phyloP scores from a whole-genome alignment of 345 rosid genomes.

The Citrus australasica region DNA sequence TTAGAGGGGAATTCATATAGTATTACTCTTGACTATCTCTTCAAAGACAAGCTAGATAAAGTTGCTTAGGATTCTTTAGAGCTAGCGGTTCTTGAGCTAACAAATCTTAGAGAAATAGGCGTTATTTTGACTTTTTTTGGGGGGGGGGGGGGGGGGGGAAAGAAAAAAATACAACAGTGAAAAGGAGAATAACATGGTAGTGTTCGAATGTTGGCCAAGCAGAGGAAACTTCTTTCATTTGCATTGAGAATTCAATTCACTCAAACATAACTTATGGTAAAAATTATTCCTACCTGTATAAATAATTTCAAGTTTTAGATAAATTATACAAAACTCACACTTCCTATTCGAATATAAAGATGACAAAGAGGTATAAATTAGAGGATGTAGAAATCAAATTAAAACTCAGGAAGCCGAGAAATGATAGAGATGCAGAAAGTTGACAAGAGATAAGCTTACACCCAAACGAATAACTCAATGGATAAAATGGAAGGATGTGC shows the following conservation, averaged over 20 bases:
- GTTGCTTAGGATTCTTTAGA: not conserved
- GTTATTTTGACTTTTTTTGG: too few relatives aligned
- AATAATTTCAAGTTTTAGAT: too few relatives aligned
- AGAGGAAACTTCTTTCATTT: not conserved
- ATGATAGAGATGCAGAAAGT: not conserved
- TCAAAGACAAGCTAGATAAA: slow-evolving; percentile 1
- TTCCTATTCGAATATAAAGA: not conserved
- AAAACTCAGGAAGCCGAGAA: not conserved
- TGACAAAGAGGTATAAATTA: not conserved
- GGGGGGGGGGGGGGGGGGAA: too few relatives aligned
- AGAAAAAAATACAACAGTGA: too few relatives aligned
- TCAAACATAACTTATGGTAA: not conserved
- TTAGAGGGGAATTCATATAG: not conserved
- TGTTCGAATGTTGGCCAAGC: not conserved
- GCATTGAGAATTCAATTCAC: not conserved
- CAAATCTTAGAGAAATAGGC: not conserved
- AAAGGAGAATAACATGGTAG: too few relatives aligned
- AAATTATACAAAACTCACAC: too few relatives aligned
- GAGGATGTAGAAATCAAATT: not conserved
- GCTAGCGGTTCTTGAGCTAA: too few relatives aligned
- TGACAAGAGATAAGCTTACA: not conserved
- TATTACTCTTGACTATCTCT: not conserved
- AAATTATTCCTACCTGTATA: not conserved
- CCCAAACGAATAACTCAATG: not conserved
- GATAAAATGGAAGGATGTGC: not conserved